Base-by-base conservation (phyloP, 352 stramenopile species). In the Thalassiosira sp. region DNA sequence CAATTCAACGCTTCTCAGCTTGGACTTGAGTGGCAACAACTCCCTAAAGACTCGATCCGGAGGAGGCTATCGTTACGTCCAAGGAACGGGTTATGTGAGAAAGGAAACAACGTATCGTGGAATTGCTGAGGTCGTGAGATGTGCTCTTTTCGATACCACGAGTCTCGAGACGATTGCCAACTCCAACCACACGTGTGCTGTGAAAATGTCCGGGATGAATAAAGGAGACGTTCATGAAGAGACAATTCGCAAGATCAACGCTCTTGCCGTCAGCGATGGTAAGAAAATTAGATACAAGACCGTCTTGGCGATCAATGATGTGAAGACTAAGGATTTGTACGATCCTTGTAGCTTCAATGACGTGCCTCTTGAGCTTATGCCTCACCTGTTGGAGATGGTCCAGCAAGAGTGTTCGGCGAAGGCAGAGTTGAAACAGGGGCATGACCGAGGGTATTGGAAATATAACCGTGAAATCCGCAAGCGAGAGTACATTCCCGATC, bases 301-400 rank as follows among this genome's bases (percentile, higher is more conserved):
- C 1, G 28, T 74, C 10, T 24, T 58, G 0, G 25, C 65, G 2
- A 13, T 74, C 0, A 58, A 58, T 57, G 31, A 22, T 0, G 11
- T 66, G 13, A 51, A 66, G 6, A 28, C 15, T 15, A n/a, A n/a
- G n/a, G 45, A 49, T 16, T 20, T 60, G 27, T 74, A 60, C 43
- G 22, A 66, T 37, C 65, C 65, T 58, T 40, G 13, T 24, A 49
- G 24, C 18, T 74, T 74, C 33, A 5, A 28, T 11, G 10, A 74
- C 46, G 18, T 66, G 25, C 65, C 65, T n/a, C 43, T 74, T 27
- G 65, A 74, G 25, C 15, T 74, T 8, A 66, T 74, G 65, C 65
- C 61, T 16, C 33, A 28, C 45, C 18, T 73, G 24, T 22, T 73
- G 53, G 45, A 53, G 45, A 53, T 53, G 13, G 45, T 24, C 10